phyloP scores from a whole-genome alignment of 305 asterid species.

The Andrographis paniculata region DNA sequence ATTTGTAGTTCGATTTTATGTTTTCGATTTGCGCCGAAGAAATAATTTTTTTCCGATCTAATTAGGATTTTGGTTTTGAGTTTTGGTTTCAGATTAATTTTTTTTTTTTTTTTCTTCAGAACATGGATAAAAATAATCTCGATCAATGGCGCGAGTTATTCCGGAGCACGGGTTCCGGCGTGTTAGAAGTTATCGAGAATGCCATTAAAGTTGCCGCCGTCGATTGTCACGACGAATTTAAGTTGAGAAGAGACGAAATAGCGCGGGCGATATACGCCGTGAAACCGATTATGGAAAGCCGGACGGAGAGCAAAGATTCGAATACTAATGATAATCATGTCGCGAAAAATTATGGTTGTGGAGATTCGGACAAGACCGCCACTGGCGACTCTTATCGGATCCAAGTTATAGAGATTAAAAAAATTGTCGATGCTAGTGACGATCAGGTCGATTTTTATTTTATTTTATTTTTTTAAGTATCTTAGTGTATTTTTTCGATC shows the following conservation, averaged over 20 bases:
- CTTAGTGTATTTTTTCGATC: no score
- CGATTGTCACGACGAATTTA: conserved; percentile 78
- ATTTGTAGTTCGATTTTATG: no score
- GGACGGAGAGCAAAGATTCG: conserved; percentile 51
- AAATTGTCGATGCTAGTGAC: conserved; percentile 52
- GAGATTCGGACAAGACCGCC: conserved; percentile 85
- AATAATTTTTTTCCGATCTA: no score
- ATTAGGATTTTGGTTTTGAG: no score
- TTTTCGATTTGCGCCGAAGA: no score
- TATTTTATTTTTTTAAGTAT: no score
- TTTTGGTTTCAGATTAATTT: no score
- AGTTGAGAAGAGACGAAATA: conserved; percentile 66
- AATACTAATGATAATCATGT: conserved; percentile 37
- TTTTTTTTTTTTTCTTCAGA: no score
- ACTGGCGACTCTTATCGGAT: conserved; percentile 77
- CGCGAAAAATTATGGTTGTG: conserved; percentile 46
- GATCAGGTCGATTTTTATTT: no score
- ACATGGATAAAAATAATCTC: no score
- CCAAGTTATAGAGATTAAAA: conserved; percentile 87
- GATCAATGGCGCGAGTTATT: conserved; percentile 86
- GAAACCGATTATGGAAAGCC: conserved; percentile 40
- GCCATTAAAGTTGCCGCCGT: conserved; percentile 75
- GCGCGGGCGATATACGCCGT: conserved; percentile 72
- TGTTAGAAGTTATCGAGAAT: conserved; percentile 57
- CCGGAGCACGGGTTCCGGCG: conserved; percentile 54